Evolutionary conservation across 345 rosid species (phyloP).

Genomic region (Odontarrhena argentea): DNA sequence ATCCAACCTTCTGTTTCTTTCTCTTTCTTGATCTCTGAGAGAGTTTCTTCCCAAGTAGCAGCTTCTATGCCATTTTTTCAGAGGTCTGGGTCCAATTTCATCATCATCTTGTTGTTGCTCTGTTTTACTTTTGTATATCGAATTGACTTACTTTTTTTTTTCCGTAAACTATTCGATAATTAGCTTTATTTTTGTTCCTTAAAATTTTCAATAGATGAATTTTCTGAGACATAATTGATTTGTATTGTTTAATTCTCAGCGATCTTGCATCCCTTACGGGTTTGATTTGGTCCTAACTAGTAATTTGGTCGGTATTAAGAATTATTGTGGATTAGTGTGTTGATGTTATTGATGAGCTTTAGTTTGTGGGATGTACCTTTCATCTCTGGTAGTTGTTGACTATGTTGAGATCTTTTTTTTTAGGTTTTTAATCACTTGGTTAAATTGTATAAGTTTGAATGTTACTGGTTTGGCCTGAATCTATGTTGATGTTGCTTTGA

Average conservation of each 20-base stretch:
- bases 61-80: constrained; percentile 19
- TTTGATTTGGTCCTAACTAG: too few relatives aligned
- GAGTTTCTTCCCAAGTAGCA: background rate
- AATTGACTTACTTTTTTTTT: background rate
- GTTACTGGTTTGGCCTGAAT: constrained; percentile 45
- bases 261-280: too few relatives aligned
- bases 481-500: constrained; percentile 22
- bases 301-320: background rate
- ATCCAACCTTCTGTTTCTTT: too few relatives aligned
- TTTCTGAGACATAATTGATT: constrained; percentile 24
- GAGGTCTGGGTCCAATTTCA: constrained; percentile 41
- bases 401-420: constrained; percentile 1
- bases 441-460: too few relatives aligned
- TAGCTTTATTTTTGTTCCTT: constrained; percentile 5
- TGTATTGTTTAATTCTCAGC: too few relatives aligned
- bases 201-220: background rate
- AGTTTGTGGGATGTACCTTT: background rate
- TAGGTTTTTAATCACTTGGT: background rate
- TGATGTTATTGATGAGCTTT: background rate
- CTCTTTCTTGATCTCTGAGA: too few relatives aligned
- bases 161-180: background rate
- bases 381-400: background rate
- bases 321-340: too few relatives aligned
- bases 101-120: background rate
- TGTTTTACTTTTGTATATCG: background rate